Conservation (phyloP, 257 asterid species). For the Scutellaria barbata region DNA sequence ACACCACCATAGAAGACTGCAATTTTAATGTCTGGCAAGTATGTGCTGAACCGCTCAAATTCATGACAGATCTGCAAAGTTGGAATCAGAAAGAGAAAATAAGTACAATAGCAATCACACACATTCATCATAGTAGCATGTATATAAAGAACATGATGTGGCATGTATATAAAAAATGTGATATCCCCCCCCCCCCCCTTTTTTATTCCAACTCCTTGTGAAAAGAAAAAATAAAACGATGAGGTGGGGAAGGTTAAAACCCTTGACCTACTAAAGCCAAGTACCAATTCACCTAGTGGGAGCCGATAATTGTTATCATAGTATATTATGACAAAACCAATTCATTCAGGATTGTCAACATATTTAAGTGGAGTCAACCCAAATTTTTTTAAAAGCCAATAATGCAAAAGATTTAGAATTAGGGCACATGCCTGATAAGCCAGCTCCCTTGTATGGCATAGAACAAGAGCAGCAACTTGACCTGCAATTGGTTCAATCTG, state of each 20-base stretch:
- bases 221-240: too few relatives aligned
- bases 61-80: conserved; percentile 82
- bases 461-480: conserved; percentile 87
- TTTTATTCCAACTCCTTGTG: too few relatives aligned
- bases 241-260: not conserved
- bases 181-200: too few relatives aligned
- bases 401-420: not conserved
- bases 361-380: not conserved
- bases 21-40: conserved; percentile 73
- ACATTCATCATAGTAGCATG: not conserved
- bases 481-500: conserved; percentile 89
- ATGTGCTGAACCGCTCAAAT: conserved; percentile 87
- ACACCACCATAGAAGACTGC: conserved; percentile 95
- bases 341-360: not conserved
- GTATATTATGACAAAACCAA: not conserved
- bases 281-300: not conserved
- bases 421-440: conserved; percentile 76
- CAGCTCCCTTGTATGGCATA: conserved; percentile 89
- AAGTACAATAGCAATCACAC: conserved; percentile 17
- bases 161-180: not conserved
- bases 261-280: not conserved
- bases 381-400: not conserved
- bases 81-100: conserved; percentile 17
- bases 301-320: not conserved
- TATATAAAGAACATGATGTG: not conserved